A percentile compares a stretch with the other conserved stretches of the same genome.
Evolutionary conservation across 176 grass and related monocot genomes (phyloP).

Genomic region (Chloris gayana): DNA sequence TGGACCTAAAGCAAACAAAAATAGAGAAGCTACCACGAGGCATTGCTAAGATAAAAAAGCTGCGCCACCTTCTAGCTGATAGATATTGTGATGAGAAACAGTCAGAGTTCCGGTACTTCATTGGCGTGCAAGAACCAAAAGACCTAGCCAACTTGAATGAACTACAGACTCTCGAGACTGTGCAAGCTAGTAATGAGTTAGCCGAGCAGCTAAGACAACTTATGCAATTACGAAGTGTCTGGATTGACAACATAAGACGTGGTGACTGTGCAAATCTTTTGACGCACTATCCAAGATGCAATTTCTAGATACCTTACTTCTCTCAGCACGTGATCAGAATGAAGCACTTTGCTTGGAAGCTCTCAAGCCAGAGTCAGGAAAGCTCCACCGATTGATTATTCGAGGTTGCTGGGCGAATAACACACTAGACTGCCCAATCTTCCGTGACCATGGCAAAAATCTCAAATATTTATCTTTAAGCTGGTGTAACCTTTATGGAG

Average conservation of each 20-base stretch:
- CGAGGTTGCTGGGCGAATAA: constrained; percentile 22
- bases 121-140: constrained; percentile 11
- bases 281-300: background rate
- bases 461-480: constrained; percentile 32
- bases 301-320: constrained; percentile 27
- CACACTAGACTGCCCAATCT: background rate
- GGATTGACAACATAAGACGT: constrained; percentile 34
- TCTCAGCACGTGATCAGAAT: background rate
- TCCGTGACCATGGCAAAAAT: background rate
- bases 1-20: constrained; percentile 38
- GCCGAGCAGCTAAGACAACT: background rate
- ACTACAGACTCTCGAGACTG: constrained; percentile 32
- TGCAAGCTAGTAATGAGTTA: constrained; percentile 16
- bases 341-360: background rate
- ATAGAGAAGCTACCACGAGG: constrained; percentile 29
- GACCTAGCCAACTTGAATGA: constrained; percentile 13
- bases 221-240: background rate
- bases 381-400: constrained; percentile 8
- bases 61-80: constrained; percentile 25
- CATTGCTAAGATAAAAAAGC: constrained; percentile 6
- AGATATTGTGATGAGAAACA: constrained; percentile 6
- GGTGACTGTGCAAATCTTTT: background rate
- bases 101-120: constrained; percentile 24
- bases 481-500: background rate
- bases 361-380: background rate